A percentile compares a stretch with the other conserved stretches of the same genome.
Evolutionary conservation across 805 yeast genomes (phyloP).

Genomic region (Saccharomycopsis babjevae): DNA sequence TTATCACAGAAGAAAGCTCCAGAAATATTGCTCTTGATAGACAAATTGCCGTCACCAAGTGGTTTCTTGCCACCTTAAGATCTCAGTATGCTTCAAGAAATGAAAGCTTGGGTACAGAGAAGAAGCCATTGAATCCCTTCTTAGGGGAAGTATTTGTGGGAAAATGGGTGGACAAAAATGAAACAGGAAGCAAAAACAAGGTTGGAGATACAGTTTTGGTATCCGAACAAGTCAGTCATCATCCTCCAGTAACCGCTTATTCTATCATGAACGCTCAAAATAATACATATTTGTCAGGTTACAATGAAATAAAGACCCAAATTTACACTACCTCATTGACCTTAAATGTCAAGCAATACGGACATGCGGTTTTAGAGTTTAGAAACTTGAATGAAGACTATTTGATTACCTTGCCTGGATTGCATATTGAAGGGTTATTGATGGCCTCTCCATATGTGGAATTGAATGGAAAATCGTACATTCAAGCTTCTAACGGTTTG

Average conservation of each 20-base stretch:
- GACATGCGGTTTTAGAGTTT: constrained; percentile 72
- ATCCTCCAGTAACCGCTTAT: constrained; percentile 96
- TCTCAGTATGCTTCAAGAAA: constrained; percentile 91
- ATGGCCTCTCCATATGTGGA: constrained; percentile 92
- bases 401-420: constrained; percentile 81
- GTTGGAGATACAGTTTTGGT: constrained; percentile 70
- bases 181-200: constrained; percentile 34
- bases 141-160: constrained; percentile 92
- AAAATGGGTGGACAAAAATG: constrained; percentile 59
- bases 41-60: constrained; percentile 70
- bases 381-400: constrained; percentile 56
- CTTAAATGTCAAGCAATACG: constrained; percentile 80
- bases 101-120: constrained; percentile 89
- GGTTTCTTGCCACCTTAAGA: constrained; percentile 86
- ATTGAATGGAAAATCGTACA: constrained; percentile 77
- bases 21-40: constrained; percentile 46
- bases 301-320: constrained; percentile 78
- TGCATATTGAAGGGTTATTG: constrained; percentile 88
- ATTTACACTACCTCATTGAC: constrained; percentile 60
- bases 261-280: constrained; percentile 65
- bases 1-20: constrained; percentile 32
- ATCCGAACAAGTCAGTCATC: constrained; percentile 94
- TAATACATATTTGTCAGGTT: constrained; percentile 70
- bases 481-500: constrained; percentile 76
- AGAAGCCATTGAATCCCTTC: constrained; percentile 94